Base-by-base conservation (phyloP, 768 basidiomycete genomes). In the Termitomyces sp. region DNA sequence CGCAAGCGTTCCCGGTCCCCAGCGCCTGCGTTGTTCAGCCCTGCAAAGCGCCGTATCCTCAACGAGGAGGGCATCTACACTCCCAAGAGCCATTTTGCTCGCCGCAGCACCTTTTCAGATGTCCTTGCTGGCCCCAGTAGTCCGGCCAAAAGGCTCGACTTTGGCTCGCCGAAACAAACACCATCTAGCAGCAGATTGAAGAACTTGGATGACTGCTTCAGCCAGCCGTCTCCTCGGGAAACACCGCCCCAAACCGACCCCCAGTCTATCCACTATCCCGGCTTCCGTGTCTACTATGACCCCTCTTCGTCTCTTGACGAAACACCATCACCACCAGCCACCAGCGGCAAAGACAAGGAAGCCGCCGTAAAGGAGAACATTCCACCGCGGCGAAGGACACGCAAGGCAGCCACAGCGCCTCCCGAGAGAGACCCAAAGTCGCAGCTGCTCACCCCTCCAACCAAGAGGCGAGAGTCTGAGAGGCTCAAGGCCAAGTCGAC, bases 1-100 rank as follows among this genome's bases (percentile, higher is more conserved):
- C 73, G 75, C 63, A 90, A 90, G 75, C 85, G 89, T 32, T 81
- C 88, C 46, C 74, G 81, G 66, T 88, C 88, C 32, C 87, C 89
- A 1, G 80, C 78, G 40, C 76, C 79, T 15, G 73, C 69, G 24
- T 73, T 80, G 49, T 81, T 80, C 67, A 89, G 83, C 66, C 87
- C 89, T 22, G 78, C 85, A 33, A 91, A 91, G 69, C 85, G 89
- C 55, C 84, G 89, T 57, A 82, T 90, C 53, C 76, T 89, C 63
- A 77, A 76, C 65, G 78, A 77, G 52, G 86, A 86, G 67, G 85
- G 81, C 58, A 73, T 83, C 8, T 73, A 76, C 46, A 72, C 76
- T 36, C 71, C 76, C 4, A 78, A 77, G 62, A 76, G 66, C 60
- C 72, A 79, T 32, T 58, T 75, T 53, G 52, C 60, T 18, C 66